Base-by-base conservation (phyloP, 1,284 basidiomycete species). In the Clitocybe nebularis region DNA sequence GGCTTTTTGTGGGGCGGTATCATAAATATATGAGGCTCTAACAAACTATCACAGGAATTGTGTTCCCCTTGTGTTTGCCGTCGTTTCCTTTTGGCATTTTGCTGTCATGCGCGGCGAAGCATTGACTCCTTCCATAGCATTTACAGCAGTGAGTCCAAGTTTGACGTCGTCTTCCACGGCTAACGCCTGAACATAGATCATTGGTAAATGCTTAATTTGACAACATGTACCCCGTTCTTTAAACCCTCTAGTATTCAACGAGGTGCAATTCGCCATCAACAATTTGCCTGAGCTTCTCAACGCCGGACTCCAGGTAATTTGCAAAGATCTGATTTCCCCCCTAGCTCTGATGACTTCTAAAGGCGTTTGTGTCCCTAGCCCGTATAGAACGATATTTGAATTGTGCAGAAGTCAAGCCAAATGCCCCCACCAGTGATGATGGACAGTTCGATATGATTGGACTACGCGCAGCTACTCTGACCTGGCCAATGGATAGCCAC, bases 301-400 rank as follows among this genome's bases (percentile, higher is more conserved):
- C 55, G 80, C 82, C 53, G 75, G 83, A 62, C 71, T 89, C 8
- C 84, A 86, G 59, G 78, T 77, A 39, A 36, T 58, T 50, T 17
- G 9, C 4, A 21, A 16, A 23, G 44, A 7, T n/a, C n/a, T n/a
- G n/a, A 13, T 1, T 24, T 32, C 0, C 26, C 26, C 54, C 14
- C 52, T 21, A 13, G 7, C n/a, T 24, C 11, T 36, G 22, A 21
- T 21, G 2, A 13, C n/a, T 33, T 19, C 19, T 11, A 21, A 17
- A 41, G 23, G 16, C 33, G 24, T 71, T 86, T 37, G 84, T 90
- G 21, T 89, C 85, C 1, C 69, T 89, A 34, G 75, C 83, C 4
- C 83, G 89, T 33, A 89, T 91, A 49, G 86, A 90, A 56, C 86
- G 85, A 59, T 90, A 87, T 57, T 73, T 89, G 14, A 64, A 73